phyloP scores from a whole-genome alignment of 2,329 filamentous ascomycete genomes.

The Coniochaeta pulveracea region DNA sequence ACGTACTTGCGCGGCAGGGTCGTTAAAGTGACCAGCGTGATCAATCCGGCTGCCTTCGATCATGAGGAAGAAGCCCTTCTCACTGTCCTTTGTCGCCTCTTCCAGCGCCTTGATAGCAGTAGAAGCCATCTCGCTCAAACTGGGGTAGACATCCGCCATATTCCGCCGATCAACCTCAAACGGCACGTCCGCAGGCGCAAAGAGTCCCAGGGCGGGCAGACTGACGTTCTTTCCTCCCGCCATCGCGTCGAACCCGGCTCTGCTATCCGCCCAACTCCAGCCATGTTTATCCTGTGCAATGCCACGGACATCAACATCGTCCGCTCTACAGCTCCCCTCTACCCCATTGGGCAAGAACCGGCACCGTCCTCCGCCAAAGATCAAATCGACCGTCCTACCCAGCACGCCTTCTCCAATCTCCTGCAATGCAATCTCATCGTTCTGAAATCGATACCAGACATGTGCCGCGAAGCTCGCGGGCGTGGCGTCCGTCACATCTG shows the following conservation, averaged over 20 bases:
- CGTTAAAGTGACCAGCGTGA: constrained; percentile 81
- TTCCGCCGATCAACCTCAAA: constrained; percentile 85
- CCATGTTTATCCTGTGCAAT: constrained; percentile 64
- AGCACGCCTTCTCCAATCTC: constrained; percentile 82
- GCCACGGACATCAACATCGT: constrained; percentile 63
- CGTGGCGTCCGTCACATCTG: constrained; percentile 88
- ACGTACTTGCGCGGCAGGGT: constrained; percentile 73
- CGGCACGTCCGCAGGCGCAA: constrained; percentile 73
- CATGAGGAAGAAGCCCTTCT: constrained; percentile 97
- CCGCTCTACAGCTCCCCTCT: constrained; percentile 68
- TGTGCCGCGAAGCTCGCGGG: constrained; percentile 92
- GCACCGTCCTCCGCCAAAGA: constrained; percentile 86
- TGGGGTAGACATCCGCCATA: constrained; percentile 72
- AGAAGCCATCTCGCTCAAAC: constrained; percentile 80
- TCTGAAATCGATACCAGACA: constrained; percentile 66
- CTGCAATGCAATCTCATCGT: constrained; percentile 86
- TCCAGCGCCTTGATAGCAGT: constrained; percentile 72
- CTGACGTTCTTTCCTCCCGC: constrained; percentile 54
- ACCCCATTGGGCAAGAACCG: constrained; percentile 82
- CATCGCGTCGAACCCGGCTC: constrained; percentile 65
- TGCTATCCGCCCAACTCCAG: constrained; percentile 67
- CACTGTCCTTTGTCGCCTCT: constrained; percentile 68
- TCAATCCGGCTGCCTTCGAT: constrained; percentile 95
- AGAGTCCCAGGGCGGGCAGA: constrained; percentile 78
- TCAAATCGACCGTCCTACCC: constrained; percentile 78